Base-by-base conservation (phyloP, 2,329 filamentous ascomycete genomes). In the Colletotrichum trifolii region DNA sequence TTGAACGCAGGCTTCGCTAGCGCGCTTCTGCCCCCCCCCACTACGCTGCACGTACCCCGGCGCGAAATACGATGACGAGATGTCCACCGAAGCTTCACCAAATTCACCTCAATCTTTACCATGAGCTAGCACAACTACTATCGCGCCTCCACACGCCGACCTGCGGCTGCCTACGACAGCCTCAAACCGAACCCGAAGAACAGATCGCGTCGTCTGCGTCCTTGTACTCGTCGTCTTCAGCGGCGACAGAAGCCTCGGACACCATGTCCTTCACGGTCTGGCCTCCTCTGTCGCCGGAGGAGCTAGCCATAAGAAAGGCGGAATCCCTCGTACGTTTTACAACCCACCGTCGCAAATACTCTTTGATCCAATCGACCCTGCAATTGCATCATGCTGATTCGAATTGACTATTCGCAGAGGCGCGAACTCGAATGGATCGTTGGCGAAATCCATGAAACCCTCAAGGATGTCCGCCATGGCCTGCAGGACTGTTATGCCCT, bases 401-500 rank as follows among this genome's bases (percentile, higher is more conserved):
- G 69, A 10, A 12, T 53, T 59, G 63, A 46, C 33, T 65, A 71
- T 46, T 52, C 61, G 9, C 75, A 85, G 83, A 73, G 74, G 49
- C 83, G 82, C 61, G 86, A 89, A 72, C 78, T 88, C 15, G 75
- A 77, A 64, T 89, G 86, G 86, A 81, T 87, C 61, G 77, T 85
- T 66, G 69, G 75, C 45, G 82, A 85, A 64, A 83, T 86, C 8
- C 77, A 82, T 57, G 71, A 78, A 53, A 79, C 81, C 46, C 82
- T 87, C 46, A 72, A 76, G 56, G 79, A 83, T 66, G 77, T 88
- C 69, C 85, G 85, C 71, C 79, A 83, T 70, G 93, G 93, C 64
- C 87, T 98, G 3, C 89, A 96, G 75, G 94, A 97, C 78, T 97
- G 94, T 79, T 93, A 94, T 70, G 89, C 91, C 15, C 86, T 98